Conservation (phyloP, 2,329 filamentous ascomycete genomes). For the Periconia sp. region DNA sequence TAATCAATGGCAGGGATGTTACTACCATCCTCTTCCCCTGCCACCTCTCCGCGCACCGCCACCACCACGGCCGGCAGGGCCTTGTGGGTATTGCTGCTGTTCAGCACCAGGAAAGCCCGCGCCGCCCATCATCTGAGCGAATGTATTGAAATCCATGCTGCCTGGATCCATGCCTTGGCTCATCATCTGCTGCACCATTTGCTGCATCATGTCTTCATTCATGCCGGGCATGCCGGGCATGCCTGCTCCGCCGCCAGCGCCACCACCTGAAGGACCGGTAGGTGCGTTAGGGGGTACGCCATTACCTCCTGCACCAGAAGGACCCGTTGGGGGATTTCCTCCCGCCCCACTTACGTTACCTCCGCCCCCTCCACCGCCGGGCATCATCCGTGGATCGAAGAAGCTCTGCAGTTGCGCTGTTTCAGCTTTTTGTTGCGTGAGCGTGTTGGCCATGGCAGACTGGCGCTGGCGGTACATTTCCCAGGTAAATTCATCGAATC, state of each 20-base stretch:
- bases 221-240: slow-evolving; percentile 26
- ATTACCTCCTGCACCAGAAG: slow-evolving; percentile 15
- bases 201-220: slow-evolving; percentile 60
- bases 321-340: slow-evolving; percentile 33
- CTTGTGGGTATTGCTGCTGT: slow-evolving; percentile 12
- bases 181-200: slow-evolving; percentile 60
- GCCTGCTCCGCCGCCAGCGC: slow-evolving; percentile 3
- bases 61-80: slow-evolving; percentile 20
- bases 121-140: slow-evolving; percentile 41
- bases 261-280: not conserved
- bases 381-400: slow-evolving; percentile 43
- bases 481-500: slow-evolving; percentile 98
- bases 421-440: slow-evolving; percentile 76
- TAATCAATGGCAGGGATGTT: slow-evolving; percentile 7
- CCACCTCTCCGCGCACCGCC: slow-evolving; percentile 30
- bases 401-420: slow-evolving; percentile 64
- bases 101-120: slow-evolving; percentile 25
- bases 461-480: slow-evolving; percentile 91
- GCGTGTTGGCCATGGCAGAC: slow-evolving; percentile 74
- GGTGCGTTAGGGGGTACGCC: slow-evolving; percentile 9
- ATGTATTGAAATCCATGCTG: slow-evolving; percentile 37
- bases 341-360: slow-evolving; percentile 13
- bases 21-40: slow-evolving; percentile 28
- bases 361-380: slow-evolving; percentile 24
- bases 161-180: slow-evolving; percentile 46